A percentile compares a stretch with the other conserved stretches of the same genome.
These are phyloP conservation scores for Marasmius tenuissimus DNA, from an alignment of 1,284 basidiomycete genomes.

Conservation along the genomic window DNA sequence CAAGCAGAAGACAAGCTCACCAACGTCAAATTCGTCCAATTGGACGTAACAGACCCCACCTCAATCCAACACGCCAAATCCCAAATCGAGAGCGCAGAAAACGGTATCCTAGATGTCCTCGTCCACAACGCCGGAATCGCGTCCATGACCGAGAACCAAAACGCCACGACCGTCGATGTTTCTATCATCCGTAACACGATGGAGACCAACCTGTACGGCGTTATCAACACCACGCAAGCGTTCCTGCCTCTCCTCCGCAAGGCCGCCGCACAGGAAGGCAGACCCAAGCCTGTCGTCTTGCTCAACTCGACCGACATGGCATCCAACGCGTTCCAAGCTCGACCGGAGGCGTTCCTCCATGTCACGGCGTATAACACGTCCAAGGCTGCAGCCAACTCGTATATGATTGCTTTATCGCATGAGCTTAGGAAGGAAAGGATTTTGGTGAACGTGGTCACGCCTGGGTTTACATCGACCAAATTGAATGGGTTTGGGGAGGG, in stretches of 20 bases:
- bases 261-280: constrained; percentile 14
- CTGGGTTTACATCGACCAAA: constrained; percentile 42
- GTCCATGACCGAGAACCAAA: constrained; percentile 31
- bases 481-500: constrained; percentile 36
- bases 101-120: constrained; percentile 45
- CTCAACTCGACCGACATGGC: constrained; percentile 44
- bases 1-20: constrained; percentile 22
- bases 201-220: constrained; percentile 38
- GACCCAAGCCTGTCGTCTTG: constrained; percentile 22
- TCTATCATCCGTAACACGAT: constrained; percentile 33
- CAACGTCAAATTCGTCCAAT: constrained; percentile 31
- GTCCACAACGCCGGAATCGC: constrained; percentile 48
- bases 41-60: constrained; percentile 33
- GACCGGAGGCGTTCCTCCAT: constrained; percentile 10
- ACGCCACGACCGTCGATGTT: constrained; percentile 31
- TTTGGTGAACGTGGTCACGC: constrained; percentile 36
- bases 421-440: constrained; percentile 23
- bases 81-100: constrained; percentile 32
- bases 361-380: constrained; percentile 18
- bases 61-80: constrained; percentile 35
- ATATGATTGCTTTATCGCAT: constrained; percentile 12
- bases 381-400: constrained; percentile 18
- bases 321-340: constrained; percentile 47
- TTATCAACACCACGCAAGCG: constrained; percentile 35
- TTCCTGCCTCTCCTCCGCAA: constrained; percentile 35